Percentiles rank a stretch among this genome's conserved stretches.
Evolutionary conservation across 148 eudicot genomes (phyloP).

Genomic region (Selenicereus undatus): DNA sequence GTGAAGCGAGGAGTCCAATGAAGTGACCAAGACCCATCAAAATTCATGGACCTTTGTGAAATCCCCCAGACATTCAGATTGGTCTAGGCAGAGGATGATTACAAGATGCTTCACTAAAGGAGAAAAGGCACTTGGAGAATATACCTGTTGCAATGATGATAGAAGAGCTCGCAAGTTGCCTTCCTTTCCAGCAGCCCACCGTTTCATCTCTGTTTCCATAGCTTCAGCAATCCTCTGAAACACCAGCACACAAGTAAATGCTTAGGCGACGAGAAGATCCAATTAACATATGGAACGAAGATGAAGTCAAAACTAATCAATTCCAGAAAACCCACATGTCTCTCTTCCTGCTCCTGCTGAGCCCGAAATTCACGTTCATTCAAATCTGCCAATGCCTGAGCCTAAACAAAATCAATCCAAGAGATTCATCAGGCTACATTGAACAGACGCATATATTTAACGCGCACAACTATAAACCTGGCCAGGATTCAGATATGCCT

Average conservation of each 20-base stretch:
- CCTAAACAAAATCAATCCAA: constrained; percentile 35
- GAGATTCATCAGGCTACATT: not conserved
- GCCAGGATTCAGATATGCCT: not conserved
- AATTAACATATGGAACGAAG: not conserved
- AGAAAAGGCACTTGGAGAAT: not conserved
- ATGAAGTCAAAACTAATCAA: not conserved
- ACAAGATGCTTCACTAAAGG: not conserved
- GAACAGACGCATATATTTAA: constrained; percentile 2
- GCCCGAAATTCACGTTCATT: constrained; percentile 67
- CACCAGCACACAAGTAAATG: constrained; percentile 8
- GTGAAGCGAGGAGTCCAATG: not conserved
- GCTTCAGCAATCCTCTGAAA: constrained; percentile 71
- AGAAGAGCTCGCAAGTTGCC: constrained; percentile 81
- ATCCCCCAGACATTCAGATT: not conserved
- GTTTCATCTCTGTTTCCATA: constrained; percentile 59
- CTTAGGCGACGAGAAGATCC: not conserved
- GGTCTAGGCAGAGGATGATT: constrained; percentile 3
- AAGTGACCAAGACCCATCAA: not conserved
- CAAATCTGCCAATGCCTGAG: constrained; percentile 64
- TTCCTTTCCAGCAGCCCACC: constrained; percentile 92
- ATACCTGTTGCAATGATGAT: constrained; percentile 71
- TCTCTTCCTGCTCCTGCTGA: constrained; percentile 84
- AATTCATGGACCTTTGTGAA: not conserved
- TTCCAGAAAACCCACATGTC: constrained; percentile 47
- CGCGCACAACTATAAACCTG: not conserved